A percentile compares a stretch with the other conserved stretches of the same genome.
These are phyloP conservation scores for Fusarium goolgardi DNA, from an alignment of 2,329 filamentous ascomycete species.

Conservation along the genomic window DNA sequence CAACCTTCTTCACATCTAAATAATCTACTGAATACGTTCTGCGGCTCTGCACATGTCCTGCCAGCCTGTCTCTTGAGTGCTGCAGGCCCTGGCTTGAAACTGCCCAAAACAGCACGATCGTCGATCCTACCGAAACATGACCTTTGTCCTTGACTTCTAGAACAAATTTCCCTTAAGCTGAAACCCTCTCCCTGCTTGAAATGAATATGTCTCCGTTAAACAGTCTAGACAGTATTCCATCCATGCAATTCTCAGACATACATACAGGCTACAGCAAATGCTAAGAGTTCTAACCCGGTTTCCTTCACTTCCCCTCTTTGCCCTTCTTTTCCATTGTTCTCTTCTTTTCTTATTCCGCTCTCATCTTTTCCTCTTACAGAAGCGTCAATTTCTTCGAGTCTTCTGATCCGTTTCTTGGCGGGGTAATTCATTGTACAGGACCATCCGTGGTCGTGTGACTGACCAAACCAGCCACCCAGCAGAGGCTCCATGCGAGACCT, in stretches of 20 bases:
- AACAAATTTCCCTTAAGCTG: conserved; percentile 19
- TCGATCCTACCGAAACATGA: conserved; percentile 27
- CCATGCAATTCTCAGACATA: background rate
- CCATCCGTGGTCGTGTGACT: conserved; percentile 43
- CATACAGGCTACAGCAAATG: too few relatives aligned
- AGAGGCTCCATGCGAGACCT: conserved; percentile 13
- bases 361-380: conserved; percentile 30
- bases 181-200: conserved; percentile 21
- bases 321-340: conserved; percentile 3
- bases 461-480: conserved; percentile 36
- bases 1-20: background rate
- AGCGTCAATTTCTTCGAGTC: conserved; percentile 28
- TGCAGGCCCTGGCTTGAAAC: conserved; percentile 27
- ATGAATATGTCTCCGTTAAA: conserved; percentile 3
- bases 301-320: conserved; percentile 14
- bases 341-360: conserved; percentile 13
- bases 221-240: conserved; percentile 5
- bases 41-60: conserved; percentile 30
- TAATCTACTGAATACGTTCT: background rate
- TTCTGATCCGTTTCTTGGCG: conserved; percentile 43
- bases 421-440: conserved; percentile 31
- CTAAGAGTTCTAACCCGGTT: conserved; percentile 10
- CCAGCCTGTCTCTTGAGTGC: conserved; percentile 1
- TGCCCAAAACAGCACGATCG: conserved; percentile 28
- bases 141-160: conserved; percentile 28